Conservation (phyloP, 2,329 filamentous ascomycete genomes). For the Cytospora piceae region DNA sequence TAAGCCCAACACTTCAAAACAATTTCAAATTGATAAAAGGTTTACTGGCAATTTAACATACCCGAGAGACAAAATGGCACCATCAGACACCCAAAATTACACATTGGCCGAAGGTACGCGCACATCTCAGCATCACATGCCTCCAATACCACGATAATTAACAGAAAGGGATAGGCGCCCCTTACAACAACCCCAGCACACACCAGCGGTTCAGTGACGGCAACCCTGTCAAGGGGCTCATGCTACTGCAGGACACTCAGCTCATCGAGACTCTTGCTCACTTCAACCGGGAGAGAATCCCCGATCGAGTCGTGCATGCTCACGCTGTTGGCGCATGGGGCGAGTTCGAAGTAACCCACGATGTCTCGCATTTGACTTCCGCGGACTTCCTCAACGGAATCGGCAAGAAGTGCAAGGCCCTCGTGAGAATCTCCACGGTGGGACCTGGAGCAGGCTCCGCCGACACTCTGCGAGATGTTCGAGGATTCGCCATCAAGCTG, state of each 20-base stretch:
- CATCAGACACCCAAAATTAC: no score
- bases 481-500: conserved; percentile 76
- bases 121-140: no score
- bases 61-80: no score
- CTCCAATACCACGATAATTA: background rate
- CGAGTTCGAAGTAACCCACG: conserved; percentile 51
- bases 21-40: no score
- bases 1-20: no score
- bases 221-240: background rate
- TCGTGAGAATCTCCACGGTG: conserved; percentile 75
- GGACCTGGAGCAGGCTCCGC: conserved; percentile 73
- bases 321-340: conserved; percentile 62
- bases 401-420: conserved; percentile 70
- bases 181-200: background rate
- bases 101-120: no score
- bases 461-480: conserved; percentile 72
- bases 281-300: conserved; percentile 65
- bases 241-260: conserved; percentile 61
- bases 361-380: conserved; percentile 58
- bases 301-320: conserved; percentile 64
- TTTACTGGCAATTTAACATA: no score
- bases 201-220: background rate
- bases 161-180: background rate
- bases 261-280: conserved; percentile 65
- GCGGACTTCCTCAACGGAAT: conserved; percentile 59